Evolutionary conservation across 2,329 filamentous ascomycete genomes (phyloP).

Genomic region (Cladosporium velox): DNA sequence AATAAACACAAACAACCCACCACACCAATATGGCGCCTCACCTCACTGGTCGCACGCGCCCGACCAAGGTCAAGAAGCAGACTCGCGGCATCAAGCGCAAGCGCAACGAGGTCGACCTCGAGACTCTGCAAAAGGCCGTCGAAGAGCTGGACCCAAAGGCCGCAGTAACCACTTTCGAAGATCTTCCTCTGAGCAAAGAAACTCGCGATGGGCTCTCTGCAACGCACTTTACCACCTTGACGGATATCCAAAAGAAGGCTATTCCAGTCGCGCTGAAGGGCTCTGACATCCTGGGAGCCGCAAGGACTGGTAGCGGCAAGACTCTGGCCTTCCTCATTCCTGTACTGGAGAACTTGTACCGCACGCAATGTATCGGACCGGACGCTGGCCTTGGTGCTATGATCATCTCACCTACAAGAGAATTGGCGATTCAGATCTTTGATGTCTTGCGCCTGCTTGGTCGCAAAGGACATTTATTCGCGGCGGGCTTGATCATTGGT

Average conservation of each 20-base stretch:
- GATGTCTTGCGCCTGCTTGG: slow-evolving; percentile 90
- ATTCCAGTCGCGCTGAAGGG: slow-evolving; percentile 85
- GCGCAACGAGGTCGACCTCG: slow-evolving; percentile 49
- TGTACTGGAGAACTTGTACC: slow-evolving; percentile 88
- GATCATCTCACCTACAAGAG: slow-evolving; percentile 90
- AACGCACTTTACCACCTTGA: slow-evolving; percentile 86
- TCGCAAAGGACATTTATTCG: slow-evolving; percentile 79
- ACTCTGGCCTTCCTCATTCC: slow-evolving; percentile 91
- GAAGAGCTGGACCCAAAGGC: slow-evolving; percentile 58
- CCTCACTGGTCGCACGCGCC: slow-evolving; percentile 48
- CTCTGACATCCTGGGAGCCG: slow-evolving; percentile 85
- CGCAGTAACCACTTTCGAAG: slow-evolving; percentile 68
- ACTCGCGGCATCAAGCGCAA: slow-evolving; percentile 46
- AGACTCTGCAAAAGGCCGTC: slow-evolving; percentile 47
- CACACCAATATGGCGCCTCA: slow-evolving; percentile 27
- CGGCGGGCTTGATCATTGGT: slow-evolving; percentile 89
- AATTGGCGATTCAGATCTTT: slow-evolving; percentile 95
- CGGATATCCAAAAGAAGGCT: slow-evolving; percentile 88
- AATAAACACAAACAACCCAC: neutral
- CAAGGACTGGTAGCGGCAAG: slow-evolving; percentile 94
- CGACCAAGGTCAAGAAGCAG: slow-evolving; percentile 60
- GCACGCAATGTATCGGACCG: slow-evolving; percentile 82
- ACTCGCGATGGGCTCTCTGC: slow-evolving; percentile 78
- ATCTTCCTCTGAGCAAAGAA: slow-evolving; percentile 81
- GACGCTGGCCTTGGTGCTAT: slow-evolving; percentile 86